phyloP scores from a whole-genome alignment of 2,329 filamentous ascomycete species.

The Arachnomyces sp. region DNA sequence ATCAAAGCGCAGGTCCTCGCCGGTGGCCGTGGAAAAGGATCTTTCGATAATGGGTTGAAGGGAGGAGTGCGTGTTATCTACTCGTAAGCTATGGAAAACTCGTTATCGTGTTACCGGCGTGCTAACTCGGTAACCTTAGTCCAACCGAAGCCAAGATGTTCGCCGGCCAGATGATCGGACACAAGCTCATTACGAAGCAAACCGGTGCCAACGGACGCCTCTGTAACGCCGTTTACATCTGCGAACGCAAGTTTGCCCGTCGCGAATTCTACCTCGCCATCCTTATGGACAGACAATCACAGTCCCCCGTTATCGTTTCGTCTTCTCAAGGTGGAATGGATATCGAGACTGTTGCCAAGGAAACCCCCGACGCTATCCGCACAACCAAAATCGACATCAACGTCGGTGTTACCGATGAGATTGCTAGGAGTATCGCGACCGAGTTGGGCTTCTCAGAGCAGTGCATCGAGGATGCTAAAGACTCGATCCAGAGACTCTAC shows the following conservation, averaged over 20 bases:
- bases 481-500: slow-evolving; percentile 98
- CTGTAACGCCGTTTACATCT: slow-evolving; percentile 97
- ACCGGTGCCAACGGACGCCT: slow-evolving; percentile 86
- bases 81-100: slow-evolving; percentile 50
- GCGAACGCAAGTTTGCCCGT: slow-evolving; percentile 98
- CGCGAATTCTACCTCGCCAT: slow-evolving; percentile 98
- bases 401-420: slow-evolving; percentile 87
- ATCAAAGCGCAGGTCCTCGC: slow-evolving; percentile 99
- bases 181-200: slow-evolving; percentile 99
- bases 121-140: slow-evolving; percentile 28
- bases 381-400: slow-evolving; percentile 94
- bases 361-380: slow-evolving; percentile 89
- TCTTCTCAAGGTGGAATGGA: slow-evolving; percentile 99
- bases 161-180: slow-evolving; percentile 97
- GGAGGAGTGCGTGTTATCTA: slow-evolving; percentile 98
- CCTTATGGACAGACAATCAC: slow-evolving; percentile 90
- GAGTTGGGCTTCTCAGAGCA: slow-evolving; percentile 97
- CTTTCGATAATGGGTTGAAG: slow-evolving; percentile 97
- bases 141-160: slow-evolving; percentile 94
- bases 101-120: neutral
- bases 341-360: slow-evolving; percentile 97
- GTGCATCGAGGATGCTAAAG: slow-evolving; percentile 90
- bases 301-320: slow-evolving; percentile 90
- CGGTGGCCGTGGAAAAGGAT: slow-evolving; percentile 94
- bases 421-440: slow-evolving; percentile 78